Conservation (phyloP, 2,329 filamentous ascomycete genomes). For the Microdochium nivale region DNA sequence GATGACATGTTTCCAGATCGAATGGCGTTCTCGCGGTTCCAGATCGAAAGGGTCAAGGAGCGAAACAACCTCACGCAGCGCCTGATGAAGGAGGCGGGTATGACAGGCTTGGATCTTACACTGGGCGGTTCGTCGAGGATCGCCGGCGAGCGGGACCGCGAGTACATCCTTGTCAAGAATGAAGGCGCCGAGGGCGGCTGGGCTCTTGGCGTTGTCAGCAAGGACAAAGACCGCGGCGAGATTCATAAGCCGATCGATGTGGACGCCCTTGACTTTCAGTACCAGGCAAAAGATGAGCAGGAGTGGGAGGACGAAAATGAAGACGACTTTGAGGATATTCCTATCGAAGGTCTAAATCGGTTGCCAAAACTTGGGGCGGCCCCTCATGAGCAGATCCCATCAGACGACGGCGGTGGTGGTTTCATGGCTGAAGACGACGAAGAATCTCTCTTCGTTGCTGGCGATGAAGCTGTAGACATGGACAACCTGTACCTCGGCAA, state of each 20-base stretch:
- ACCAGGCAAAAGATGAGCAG: slow-evolving; percentile 42
- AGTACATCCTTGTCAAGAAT: slow-evolving; percentile 95
- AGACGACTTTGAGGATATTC: slow-evolving; percentile 85
- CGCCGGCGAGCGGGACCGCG: slow-evolving; percentile 77
- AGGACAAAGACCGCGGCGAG: slow-evolving; percentile 69
- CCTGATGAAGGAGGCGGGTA: slow-evolving; percentile 88
- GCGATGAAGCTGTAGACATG: slow-evolving; percentile 10
- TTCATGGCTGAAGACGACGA: slow-evolving; percentile 29
- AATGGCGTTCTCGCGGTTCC: slow-evolving; percentile 94
- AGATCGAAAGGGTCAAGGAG: slow-evolving; percentile 89
- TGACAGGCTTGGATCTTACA: slow-evolving; percentile 68
- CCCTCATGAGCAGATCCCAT: slow-evolving; percentile 2
- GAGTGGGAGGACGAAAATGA: slow-evolving; percentile 56
- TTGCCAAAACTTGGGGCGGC: slow-evolving; percentile 52
- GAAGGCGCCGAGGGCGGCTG: slow-evolving; percentile 91
- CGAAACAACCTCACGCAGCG: slow-evolving; percentile 91
- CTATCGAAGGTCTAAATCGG: slow-evolving; percentile 81
- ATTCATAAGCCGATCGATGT: slow-evolving; percentile 88
- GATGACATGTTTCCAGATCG: slow-evolving; percentile 95
- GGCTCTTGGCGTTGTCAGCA: slow-evolving; percentile 89
- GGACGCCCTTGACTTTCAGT: slow-evolving; percentile 55
- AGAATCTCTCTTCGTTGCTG: slow-evolving; percentile 48
- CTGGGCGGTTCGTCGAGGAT: slow-evolving; percentile 59
- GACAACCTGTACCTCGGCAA: not conserved
- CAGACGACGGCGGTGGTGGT: slow-evolving; percentile 3